A percentile compares a stretch with the other conserved stretches of the same genome.
Conservation (phyloP, 768 basidiomycete species). For the Lyophyllum shimeji region DNA sequence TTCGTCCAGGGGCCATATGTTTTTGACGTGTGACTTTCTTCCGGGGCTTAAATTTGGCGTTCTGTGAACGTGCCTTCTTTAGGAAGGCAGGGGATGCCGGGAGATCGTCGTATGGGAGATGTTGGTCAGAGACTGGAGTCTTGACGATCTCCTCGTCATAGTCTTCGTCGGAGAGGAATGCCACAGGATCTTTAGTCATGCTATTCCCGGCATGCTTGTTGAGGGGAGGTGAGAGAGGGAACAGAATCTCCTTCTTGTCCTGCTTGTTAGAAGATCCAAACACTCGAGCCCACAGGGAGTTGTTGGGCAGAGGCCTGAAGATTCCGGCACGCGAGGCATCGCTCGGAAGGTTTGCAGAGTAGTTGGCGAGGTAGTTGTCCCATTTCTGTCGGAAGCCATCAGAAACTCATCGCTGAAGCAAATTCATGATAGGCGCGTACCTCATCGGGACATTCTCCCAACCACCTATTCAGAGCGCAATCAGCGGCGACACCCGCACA, state of each 20-base stretch:
- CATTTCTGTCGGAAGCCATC: constrained; percentile 49
- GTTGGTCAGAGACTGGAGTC: neutral
- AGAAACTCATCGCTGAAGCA: neutral
- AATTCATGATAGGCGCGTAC: constrained; percentile 28
- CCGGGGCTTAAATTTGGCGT: constrained; percentile 9
- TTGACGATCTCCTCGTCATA: constrained; percentile 2
- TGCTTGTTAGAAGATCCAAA: constrained; percentile 26
- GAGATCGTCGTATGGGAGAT: constrained; percentile 5
- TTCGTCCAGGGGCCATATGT: constrained; percentile 17
- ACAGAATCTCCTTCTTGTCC: constrained; percentile 25
- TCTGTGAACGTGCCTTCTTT: constrained; percentile 24
- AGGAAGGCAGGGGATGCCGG: constrained; percentile 20
- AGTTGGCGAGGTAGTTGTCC: constrained; percentile 65
- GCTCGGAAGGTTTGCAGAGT: constrained; percentile 53
- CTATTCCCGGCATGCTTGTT: constrained; percentile 9
- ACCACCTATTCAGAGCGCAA: constrained; percentile 51
- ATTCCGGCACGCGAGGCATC: constrained; percentile 53
- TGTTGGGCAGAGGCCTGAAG: constrained; percentile 47
- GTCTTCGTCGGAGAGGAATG: constrained; percentile 4
- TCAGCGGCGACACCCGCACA: constrained; percentile 46
- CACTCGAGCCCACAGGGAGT: constrained; percentile 52
- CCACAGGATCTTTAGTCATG: constrained; percentile 11
- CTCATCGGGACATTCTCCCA: constrained; percentile 72
- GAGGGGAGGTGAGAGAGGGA: constrained; percentile 18
- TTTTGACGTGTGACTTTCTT: constrained; percentile 1